These are phyloP conservation scores for Cryphonectria radicalis DNA, from an alignment of 2,329 filamentous ascomycete genomes.

Conservation along the genomic window DNA sequence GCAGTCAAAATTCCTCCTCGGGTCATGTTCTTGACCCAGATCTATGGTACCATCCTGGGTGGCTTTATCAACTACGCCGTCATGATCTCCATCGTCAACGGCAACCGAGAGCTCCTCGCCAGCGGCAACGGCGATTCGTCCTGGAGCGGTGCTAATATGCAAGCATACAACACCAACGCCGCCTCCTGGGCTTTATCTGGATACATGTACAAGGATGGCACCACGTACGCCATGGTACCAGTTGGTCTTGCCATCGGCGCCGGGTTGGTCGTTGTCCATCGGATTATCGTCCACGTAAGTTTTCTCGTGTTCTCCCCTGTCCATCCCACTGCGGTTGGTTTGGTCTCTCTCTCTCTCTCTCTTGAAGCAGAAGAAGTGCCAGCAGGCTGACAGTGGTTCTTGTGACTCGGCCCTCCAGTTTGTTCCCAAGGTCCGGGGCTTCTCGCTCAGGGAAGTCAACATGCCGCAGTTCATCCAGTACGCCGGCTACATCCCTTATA, in stretches of 20 bases:
- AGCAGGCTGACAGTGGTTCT: slow-evolving; percentile 15
- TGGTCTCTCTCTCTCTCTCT: no score
- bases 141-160: slow-evolving; percentile 58
- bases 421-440: slow-evolving; percentile 48
- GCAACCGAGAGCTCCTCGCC: slow-evolving; percentile 52
- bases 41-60: slow-evolving; percentile 59
- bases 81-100: slow-evolving; percentile 57
- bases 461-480: slow-evolving; percentile 59
- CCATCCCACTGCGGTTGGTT: neutral
- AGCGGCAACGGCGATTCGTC: slow-evolving; percentile 51
- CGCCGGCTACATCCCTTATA: slow-evolving; percentile 59
- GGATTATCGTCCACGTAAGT: slow-evolving; percentile 46
- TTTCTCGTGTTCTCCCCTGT: neutral
- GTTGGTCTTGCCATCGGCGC: slow-evolving; percentile 55
- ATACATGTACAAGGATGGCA: slow-evolving; percentile 54
- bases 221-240: slow-evolving; percentile 52
- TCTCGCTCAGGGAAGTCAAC: slow-evolving; percentile 51
- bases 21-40: slow-evolving; percentile 59
- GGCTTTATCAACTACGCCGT: slow-evolving; percentile 59
- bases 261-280: slow-evolving; percentile 48
- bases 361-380: neutral
- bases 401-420: slow-evolving; percentile 40
- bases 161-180: slow-evolving; percentile 53
- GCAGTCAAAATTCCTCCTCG: slow-evolving; percentile 60
- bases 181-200: slow-evolving; percentile 56